Base-by-base conservation (phyloP, 2,329 filamentous ascomycete species). In the Beauveria sp. region DNA sequence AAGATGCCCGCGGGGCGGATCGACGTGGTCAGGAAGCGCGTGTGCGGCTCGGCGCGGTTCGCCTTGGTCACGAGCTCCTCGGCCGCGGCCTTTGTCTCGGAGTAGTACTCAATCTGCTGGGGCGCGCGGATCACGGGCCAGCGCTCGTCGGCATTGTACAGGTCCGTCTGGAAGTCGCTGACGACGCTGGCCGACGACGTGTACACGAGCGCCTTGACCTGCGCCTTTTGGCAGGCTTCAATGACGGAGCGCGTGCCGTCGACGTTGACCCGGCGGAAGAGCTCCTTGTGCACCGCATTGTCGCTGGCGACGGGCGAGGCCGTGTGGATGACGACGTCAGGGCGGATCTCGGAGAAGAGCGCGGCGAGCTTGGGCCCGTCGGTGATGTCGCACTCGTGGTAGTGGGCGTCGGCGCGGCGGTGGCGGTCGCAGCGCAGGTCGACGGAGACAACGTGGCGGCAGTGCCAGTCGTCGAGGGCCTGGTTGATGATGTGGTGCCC, bases 1-100 rank as follows among this genome's bases (percentile, higher is more conserved):
- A 96, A 91, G 73, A 98, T 96, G 66, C 91, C 91, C 14, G 91
- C 89, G 7, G 93, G 91, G 18, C 95, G 90, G 65, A 98, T 83
- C 34, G 92, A 81, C 69, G 84, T 84, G n/a, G 92, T 96, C 10
- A 90, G 79, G 73, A 96, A 85, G 49, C 78, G 77, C 16, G 56
- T 8, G 57, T 79, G 77, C 60, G 81, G 67, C 68, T 75, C 79
- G 56, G 77, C 66, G 63, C 86, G 85, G 80, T 91, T 95, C 69
- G 89, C 89, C 58, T 84, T 79, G 60, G 97, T 79, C 66, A 96
- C 91, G 58, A 92, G 78, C 64, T 87, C 80, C 79, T 98, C 93
- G 53, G 93, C 93, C 63, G 88, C 81, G 61, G 90, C 88, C 85
- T 97, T 98, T 16, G 91, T 96, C 76, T 93, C 87, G 34, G 92